phyloP scores from a whole-genome alignment of 768 basidiomycete genomes.

The Kondoa subrosea region DNA sequence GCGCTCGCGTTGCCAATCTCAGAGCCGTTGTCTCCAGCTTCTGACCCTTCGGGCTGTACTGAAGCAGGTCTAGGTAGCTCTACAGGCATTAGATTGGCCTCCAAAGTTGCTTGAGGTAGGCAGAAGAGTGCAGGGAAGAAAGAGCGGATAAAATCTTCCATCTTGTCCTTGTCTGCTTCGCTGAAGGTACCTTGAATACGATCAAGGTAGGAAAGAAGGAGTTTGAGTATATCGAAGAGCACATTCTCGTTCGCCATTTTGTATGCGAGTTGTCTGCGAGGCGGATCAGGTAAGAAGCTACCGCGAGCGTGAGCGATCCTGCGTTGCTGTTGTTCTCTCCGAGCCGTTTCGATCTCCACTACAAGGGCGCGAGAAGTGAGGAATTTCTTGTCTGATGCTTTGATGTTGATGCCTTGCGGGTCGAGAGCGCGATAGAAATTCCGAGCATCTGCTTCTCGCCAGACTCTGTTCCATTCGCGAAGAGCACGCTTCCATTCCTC shows the following conservation, averaged over 20 bases:
- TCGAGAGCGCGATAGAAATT: constrained; percentile 98
- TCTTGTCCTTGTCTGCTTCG: constrained; percentile 54
- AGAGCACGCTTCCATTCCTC: constrained; percentile 92
- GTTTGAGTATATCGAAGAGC: constrained; percentile 63
- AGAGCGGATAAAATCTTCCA: constrained; percentile 66
- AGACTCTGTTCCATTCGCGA: constrained; percentile 88
- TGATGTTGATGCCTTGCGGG: constrained; percentile 87
- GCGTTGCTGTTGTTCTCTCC: constrained; percentile 46
- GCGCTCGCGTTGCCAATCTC: constrained; percentile 46
- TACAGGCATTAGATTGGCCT: constrained; percentile 31
- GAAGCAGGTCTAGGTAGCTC: constrained; percentile 20
- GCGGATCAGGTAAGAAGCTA: constrained; percentile 24
- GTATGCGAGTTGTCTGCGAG: constrained; percentile 54
- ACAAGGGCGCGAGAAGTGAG: constrained; percentile 73
- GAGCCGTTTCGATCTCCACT: constrained; percentile 54
- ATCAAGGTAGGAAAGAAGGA: constrained; percentile 80
- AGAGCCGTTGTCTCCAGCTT: constrained; percentile 45
- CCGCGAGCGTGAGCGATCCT: constrained; percentile 33
- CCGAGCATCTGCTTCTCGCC: constrained; percentile 90
- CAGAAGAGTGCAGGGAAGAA: constrained; percentile 69
- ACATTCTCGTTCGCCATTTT: constrained; percentile 59
- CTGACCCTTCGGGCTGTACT: constrained; percentile 31
- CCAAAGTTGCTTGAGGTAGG: constrained; percentile 32
- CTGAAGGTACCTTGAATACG: constrained; percentile 45
- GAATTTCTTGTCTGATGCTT: constrained; percentile 83